Evolutionary conservation across 2,329 filamentous ascomycete genomes (phyloP), one percentile per base, ranked within the genome.

Genomic region (Periconia sp.): DNA sequence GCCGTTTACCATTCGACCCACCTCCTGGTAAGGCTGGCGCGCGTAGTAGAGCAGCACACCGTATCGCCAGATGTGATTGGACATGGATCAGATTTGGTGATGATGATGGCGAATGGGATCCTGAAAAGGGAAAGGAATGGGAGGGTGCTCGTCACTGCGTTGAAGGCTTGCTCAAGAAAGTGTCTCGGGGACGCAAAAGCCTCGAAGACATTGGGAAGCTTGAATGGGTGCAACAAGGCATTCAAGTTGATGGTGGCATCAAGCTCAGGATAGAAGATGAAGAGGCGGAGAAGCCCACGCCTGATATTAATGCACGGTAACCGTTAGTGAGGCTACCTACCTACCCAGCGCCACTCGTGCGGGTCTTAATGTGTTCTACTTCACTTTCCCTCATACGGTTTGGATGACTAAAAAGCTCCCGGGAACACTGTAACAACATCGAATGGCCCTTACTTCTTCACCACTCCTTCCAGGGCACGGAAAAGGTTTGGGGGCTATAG

Each of bases 61-160:
- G 92, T n/a, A 97, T 99, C 56, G 94, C 94, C 1, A 83, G 94
- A 35, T 90, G 92, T 47, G 94, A 99, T 70, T 99, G 94, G 94
- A 86, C 89, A 45, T 99, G 94, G 94, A 86, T 91, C 56, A 85
- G 89, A 55, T 96, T 89, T 69, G 91, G 87, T 1, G 88, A 92
- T 53, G 85, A 88, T 11, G 90, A 95, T 51, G 92, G 91, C 35
- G 91, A 96, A 50, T 94, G 95, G 81, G 91, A 96, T 46, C 81
- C 81, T 2, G 80, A 84, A 62, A 86, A 83, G 57, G 85, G 82
- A 6, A 79, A 78, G 47, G 88, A 83, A 1, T 82, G 95, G 49
- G 80, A 86, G 37, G 91, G 90, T 0, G 92, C 91, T 7, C 88
- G 89, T 76, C 80, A 86, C 42, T 89, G 92, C 50, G 92, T 95